Evolutionary conservation across 768 basidiomycete genomes (phyloP), one percentile per base, ranked within the genome.

Genomic region (Asterophora lycoperdoides): DNA sequence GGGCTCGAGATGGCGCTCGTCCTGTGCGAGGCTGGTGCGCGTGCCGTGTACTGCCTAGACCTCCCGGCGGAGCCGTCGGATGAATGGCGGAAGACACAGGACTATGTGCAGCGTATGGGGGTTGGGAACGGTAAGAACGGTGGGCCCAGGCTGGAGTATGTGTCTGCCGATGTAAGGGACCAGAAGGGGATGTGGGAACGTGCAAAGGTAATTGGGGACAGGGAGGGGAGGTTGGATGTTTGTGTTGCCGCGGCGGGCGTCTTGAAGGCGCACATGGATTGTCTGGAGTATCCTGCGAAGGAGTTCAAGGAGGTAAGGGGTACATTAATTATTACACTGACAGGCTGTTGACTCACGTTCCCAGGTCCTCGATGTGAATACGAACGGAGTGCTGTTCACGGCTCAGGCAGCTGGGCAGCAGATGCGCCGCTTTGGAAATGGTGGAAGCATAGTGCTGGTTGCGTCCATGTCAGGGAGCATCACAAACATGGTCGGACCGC

Each of bases 1-100:
- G 89, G 89, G 2, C 78, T 92, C n/a, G 89, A 92, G 68, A 84
- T 86, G 83, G 86, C 86, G 30, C 68, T 89, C 46, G 79, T 82
- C 4, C 68, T 90, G 35, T 77, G 77, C 36, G 89, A 90, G 67
- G 83, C 79, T 11, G 88, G 88, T 29, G 84, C 84, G 5, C 73
- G 78, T 7, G 81, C 73, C 0, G 73, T 87, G 14, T 87, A 88
- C 63, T 86, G 84, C 60, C 66, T 86, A 10, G 86, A 88, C 62
- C 69, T 87, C 8, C 77, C 83, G 1, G 51, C 60, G 33, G 61
- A 64, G 32, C 79, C 86, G 0, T 79, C 79, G 1, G 73, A 71
- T 0, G 84, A 83, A 57, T 88, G 81, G 74, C 53, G 60, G 36
- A 70, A 70, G 53, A 79, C 81, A 14, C 66, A 63, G 15, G 76